Evolutionary conservation across 164 flowering plant genomes (phyloP), one percentile per base, ranked within the genome.

Genomic region (Akebia trifoliata): DNA sequence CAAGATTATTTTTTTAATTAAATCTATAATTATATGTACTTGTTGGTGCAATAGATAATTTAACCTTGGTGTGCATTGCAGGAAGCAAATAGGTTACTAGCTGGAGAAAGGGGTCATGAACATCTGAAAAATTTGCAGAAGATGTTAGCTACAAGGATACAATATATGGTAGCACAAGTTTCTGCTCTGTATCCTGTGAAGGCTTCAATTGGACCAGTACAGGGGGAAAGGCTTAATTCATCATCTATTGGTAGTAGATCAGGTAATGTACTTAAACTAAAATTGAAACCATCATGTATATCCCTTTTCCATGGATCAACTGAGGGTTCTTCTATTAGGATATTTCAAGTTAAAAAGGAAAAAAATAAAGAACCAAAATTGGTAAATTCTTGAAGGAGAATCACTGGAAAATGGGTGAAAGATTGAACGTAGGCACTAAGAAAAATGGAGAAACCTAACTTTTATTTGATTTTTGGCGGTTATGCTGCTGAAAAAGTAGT

Each of bases 121-220:
- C 79, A 60, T 59, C 74, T 86, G 12, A 77, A 54, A 46, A 70
- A 63, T 32, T 65, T 83, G 77, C 81, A 82, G 72, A 90, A 72
- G 76, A 76, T 72, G 85, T 78, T 90, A 37, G 72, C 76, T 69
- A 30, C 47, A 67, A 87, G 99, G 68, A 89, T 87, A 36, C 95
- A 82, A 55, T 72, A 72, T 68, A 86, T 94, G 97, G 51, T 78
- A 51, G 69, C 81, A 48, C 97, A 94, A 69, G 82, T 94, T 72
- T 78, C 96, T 29, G 61, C 75, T 56, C 81, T 94, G 15, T 88
- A 87, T 76, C 99, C 97, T 25, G 80, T 94, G 20, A 87, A 86
- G 79, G 77, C 72, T 24, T 60, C 70, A 54, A 63, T 62, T 61
- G 88, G 83, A 69, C 74, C 72, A 38, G 59, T 78, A 28, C 69